Percentiles rank a stretch among this genome's conserved stretches.
Evolutionary conservation across 2,329 filamentous ascomycete species (phyloP).

Genomic region (Paracoccidioides brasiliensis): DNA sequence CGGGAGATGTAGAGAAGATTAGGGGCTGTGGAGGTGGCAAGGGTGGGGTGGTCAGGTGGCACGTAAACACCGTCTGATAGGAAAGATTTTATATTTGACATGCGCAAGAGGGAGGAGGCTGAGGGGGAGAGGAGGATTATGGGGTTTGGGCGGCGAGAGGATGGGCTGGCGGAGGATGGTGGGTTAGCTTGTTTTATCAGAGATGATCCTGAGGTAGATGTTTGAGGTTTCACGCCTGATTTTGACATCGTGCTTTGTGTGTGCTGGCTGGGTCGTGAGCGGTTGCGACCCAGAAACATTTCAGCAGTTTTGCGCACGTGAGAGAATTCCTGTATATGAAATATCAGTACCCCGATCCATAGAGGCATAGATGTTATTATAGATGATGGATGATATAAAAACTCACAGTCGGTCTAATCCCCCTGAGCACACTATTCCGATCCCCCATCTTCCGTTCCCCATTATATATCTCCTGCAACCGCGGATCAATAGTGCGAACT

Average conservation of each 20-base stretch:
- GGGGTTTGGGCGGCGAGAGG: slow-evolving; percentile 50
- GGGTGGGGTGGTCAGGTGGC: slow-evolving; percentile 52
- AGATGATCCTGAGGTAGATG: slow-evolving; percentile 22
- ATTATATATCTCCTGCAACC: slow-evolving; percentile 77
- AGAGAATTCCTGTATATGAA: slow-evolving; percentile 63
- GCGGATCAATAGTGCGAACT: slow-evolving; percentile 63
- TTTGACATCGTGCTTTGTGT: slow-evolving; percentile 20
- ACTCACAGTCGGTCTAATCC: slow-evolving; percentile 73
- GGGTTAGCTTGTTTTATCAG: slow-evolving; percentile 27
- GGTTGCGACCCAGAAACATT: slow-evolving; percentile 52
- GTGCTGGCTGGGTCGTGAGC: slow-evolving; percentile 26
- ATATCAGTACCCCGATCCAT: slow-evolving; percentile 6
- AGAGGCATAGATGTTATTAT: background rate
- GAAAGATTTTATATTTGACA: slow-evolving; percentile 93
- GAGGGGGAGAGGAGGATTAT: slow-evolving; percentile 97
- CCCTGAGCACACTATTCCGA: slow-evolving; percentile 73
- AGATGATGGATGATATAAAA: slow-evolving; percentile 1
- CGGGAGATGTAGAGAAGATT: slow-evolving; percentile 82
- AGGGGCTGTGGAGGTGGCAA: slow-evolving; percentile 50
- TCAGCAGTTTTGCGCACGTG: slow-evolving; percentile 77
- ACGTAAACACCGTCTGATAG: slow-evolving; percentile 73
- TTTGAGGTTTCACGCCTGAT: slow-evolving; percentile 18
- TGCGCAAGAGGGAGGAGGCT: slow-evolving; percentile 82
- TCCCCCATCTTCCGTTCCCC: slow-evolving; percentile 87
- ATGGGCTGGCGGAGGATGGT: slow-evolving; percentile 31